Evolutionary conservation across 2,329 filamentous ascomycete species (phyloP), one percentile per base, ranked within the genome.

Genomic region (Pseudogymnoascus sp.): DNA sequence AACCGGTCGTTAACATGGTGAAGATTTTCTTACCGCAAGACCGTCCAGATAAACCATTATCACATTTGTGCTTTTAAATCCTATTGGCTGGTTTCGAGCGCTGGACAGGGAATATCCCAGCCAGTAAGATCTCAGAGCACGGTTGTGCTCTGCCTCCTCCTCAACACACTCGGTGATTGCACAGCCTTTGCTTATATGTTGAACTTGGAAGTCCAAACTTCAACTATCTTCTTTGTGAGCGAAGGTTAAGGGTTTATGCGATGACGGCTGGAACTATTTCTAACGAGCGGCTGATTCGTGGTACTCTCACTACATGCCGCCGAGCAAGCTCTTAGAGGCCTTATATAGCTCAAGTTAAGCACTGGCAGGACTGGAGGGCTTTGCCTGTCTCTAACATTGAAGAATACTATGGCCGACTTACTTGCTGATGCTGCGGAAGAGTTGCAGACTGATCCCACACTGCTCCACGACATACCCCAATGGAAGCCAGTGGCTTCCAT

Each of bases 401-500:
- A 28, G 6, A 26, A 7, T n/a, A 53, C 10, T 14, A 53, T 53
- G 35, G 4, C 14, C 40, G 40, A 22, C 1, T 22, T 10, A 12
- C 7, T 11, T 41, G 40, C 19, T 24, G 4, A 12, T 37, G 2
- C 6, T 40, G 6, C 4, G 4, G 19, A 46, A 12, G 10, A 22
- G 38, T 7, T 7, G 8, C 37, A 5, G 37, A 8, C 1, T 38
- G 43, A 24, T 24, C 2, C 16, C 14, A 33, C 26, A 7, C 60
- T 62, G 24, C 53, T 68, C 16, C 37, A 56, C 4, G 68, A 71
- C 24, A 66, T 72, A 35, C 28, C n/a, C n/a, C n/a, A n/a, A n/a
- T n/a, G n/a, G n/a, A n/a, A n/a, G n/a, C n/a, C n/a, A n/a, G n/a
- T n/a, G n/a, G n/a, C n/a, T n/a, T n/a, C n/a, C n/a, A n/a, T n/a